Percentiles rank a stretch among this genome's conserved stretches.
Evolutionary conservation across 352 stramenopile genomes (phyloP).

Genomic region (Phytophthora palmivora): DNA sequence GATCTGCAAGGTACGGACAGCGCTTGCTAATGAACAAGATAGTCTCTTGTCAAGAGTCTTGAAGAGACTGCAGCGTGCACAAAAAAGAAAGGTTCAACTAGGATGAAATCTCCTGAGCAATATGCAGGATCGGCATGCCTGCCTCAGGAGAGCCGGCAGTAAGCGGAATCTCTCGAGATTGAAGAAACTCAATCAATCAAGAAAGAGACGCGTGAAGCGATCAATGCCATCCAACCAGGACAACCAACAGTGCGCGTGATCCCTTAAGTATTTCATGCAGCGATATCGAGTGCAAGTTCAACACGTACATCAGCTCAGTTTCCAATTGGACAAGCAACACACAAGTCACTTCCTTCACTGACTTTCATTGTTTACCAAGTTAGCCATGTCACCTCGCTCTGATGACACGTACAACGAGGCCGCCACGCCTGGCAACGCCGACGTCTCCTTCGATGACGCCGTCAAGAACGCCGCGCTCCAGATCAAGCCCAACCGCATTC

Average conservation of each 20-base stretch:
- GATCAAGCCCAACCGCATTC: constrained; percentile 43
- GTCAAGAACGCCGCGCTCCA: constrained; percentile 25
- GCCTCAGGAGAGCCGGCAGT: constrained; percentile 12
- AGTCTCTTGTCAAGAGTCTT: too few species aligned
- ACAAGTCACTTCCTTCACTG: constrained; percentile 4
- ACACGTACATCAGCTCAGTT: constrained; percentile 1
- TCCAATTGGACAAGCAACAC: constrained; percentile 9
- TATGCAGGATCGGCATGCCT: neutral
- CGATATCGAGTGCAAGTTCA: neutral
- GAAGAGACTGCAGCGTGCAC: neutral
- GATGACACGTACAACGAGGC: constrained; percentile 16
- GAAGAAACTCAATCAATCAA: constrained; percentile 22
- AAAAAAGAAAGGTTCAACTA: constrained; percentile 6
- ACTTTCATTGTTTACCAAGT: neutral
- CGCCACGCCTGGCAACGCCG: constrained; percentile 14
- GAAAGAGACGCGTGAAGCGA: constrained; percentile 9
- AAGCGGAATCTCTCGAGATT: constrained; percentile 8
- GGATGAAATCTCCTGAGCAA: neutral
- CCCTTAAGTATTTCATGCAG: constrained; percentile 6
- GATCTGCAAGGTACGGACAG: neutral
- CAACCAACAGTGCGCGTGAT: constrained; percentile 3
- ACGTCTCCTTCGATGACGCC: constrained; percentile 23
- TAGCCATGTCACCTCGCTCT: constrained; percentile 13
- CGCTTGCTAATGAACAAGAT: constrained; percentile 1
- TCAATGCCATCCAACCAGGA: neutral